These are phyloP conservation scores for Ensete ventricosum DNA, from an alignment of 176 grass and related monocot species.

Conservation along the genomic window DNA sequence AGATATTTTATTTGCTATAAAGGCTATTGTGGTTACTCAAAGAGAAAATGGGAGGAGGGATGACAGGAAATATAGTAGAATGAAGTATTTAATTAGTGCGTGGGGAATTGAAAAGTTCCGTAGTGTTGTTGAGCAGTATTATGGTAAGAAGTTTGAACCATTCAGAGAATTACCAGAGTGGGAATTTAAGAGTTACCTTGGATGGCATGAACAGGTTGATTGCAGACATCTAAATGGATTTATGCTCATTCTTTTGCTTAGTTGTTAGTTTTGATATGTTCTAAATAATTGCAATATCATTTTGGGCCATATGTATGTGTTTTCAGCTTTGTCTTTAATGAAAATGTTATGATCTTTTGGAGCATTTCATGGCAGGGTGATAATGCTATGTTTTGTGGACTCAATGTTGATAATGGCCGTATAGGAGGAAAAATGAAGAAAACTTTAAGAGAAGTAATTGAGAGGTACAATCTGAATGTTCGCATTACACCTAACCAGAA, in stretches of 20 bases:
- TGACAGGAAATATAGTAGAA: conserved; percentile 76
- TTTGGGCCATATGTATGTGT: no score
- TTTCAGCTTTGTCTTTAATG: background rate
- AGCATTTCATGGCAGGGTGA: conserved; percentile 44
- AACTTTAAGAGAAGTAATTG: conserved; percentile 86
- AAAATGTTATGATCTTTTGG: background rate
- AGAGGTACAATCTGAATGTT: conserved; percentile 76
- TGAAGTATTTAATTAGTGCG: conserved; percentile 82
- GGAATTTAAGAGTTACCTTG: conserved; percentile 89
- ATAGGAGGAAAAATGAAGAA: conserved; percentile 67
- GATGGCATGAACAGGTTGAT: conserved; percentile 90
- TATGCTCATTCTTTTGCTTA: background rate
- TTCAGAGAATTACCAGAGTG: conserved; percentile 56
- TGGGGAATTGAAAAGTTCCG: conserved; percentile 97
- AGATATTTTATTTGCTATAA: conserved; percentile 95
- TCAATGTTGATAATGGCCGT: conserved; percentile 90
- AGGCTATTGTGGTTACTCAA: conserved; percentile 89
- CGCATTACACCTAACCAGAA: conserved; percentile 92
- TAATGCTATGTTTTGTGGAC: conserved; percentile 74
- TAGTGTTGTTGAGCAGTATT: conserved; percentile 77
- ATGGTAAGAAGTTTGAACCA: conserved; percentile 83
- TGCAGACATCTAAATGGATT: background rate
- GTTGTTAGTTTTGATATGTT: background rate
- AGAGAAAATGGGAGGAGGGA: conserved; percentile 96
- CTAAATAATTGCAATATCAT: no score